Percentiles rank a stretch among this genome's conserved stretches.
Conservation (phyloP, 2,329 filamentous ascomycete species). For the Erysiphe pulchra region DNA sequence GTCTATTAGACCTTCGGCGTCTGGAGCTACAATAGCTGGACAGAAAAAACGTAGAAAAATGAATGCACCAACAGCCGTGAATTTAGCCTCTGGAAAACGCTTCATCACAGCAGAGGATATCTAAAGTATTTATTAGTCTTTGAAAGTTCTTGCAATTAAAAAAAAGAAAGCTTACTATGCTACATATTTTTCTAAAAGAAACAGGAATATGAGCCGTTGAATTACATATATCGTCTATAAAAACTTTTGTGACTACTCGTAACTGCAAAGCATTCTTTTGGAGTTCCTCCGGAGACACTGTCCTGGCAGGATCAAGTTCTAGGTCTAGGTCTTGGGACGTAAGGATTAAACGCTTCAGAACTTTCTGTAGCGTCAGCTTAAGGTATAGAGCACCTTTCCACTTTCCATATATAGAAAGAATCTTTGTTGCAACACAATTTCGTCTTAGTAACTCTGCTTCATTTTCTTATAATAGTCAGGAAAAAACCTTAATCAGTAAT, state of each 20-base stretch:
- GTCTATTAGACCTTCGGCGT: constrained; percentile 37
- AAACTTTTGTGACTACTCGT: constrained; percentile 40
- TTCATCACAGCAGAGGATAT: constrained; percentile 37
- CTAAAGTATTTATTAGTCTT: constrained; percentile 9
- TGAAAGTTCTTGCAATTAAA: background rate
- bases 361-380: constrained; percentile 36
- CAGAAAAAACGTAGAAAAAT: constrained; percentile 50
- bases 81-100: constrained; percentile 42
- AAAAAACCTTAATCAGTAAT: background rate
- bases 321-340: constrained; percentile 42
- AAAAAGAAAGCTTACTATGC: constrained; percentile 23
- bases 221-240: constrained; percentile 43
- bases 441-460: constrained; percentile 41
- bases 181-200: constrained; percentile 41
- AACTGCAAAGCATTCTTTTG: constrained; percentile 40
- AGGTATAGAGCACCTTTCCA: constrained; percentile 43
- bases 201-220: constrained; percentile 34
- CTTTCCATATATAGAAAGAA: constrained; percentile 44
- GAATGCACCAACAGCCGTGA: constrained; percentile 45
- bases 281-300: constrained; percentile 32
- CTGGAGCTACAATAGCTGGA: constrained; percentile 44
- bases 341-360: constrained; percentile 37
- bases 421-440: constrained; percentile 46
- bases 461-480: constrained; percentile 22
- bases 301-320: constrained; percentile 38